Base-by-base conservation (phyloP, 257 asterid genomes). In the Ilex aquifolium region DNA sequence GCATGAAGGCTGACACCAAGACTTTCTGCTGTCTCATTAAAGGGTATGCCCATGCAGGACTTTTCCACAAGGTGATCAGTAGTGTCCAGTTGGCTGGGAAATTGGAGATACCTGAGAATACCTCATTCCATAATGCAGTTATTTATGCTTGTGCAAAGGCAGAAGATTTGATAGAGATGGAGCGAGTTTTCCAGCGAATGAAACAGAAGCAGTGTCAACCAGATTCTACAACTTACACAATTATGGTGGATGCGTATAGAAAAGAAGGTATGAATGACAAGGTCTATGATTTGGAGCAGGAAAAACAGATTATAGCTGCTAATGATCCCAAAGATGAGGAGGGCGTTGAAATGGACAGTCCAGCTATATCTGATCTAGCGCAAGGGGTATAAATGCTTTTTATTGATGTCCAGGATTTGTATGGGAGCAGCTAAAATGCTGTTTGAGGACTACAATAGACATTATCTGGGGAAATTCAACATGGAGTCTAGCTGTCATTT, bases 141-240 rank as follows among this genome's bases (percentile, higher is more conserved):
- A 44, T 92, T 56, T 84, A 81, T 65, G 97, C 96, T 36, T 92
- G 96, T 76, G 77, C 96, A 31, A 82, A 76, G 75, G 95, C 97
- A 15, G 90, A 79, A 55, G 97, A 92, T 67, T 69, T 92, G 32
- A 80, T 85, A 91, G 97, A 92, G 75, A 92, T 92, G 95, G 96
- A 85, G 60, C 77, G 96, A 67, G 95, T 87, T 66, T 92, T 83
- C 67, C 65, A 77, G 80, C 83, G 97, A 72, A 92, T 85, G 99
- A 92, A 87, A 69, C 87, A 77, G 32, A 82, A 85, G 78, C 61
- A 48, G 17, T 85, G 96, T 66, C 77, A 57, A 59, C 91, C 91
- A 4, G 97, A 92, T 74, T 75, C 82, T 54, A 68, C 76, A 13
- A 92, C 97, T 29, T 87, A 85, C 77, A 72, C 86, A 44, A 49